These are phyloP conservation scores for Platanthera guangdongensis DNA, from an alignment of 106 monocot species.

Conservation along the genomic window DNA sequence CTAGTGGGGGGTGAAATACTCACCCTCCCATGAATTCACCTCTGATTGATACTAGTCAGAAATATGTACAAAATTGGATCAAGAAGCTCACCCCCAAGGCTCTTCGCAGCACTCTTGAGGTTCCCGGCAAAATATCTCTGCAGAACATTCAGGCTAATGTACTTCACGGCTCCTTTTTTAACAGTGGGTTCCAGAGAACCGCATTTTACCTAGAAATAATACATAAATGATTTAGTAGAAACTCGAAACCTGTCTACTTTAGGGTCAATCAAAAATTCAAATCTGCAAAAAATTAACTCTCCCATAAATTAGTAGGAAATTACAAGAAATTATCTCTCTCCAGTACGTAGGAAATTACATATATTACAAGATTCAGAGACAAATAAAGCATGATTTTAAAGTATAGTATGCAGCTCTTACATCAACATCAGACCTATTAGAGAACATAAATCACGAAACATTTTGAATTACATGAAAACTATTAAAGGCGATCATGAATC, in stretches of 20 bases:
- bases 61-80: neutral
- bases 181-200: constrained; percentile 25
- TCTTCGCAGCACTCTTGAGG: constrained; percentile 91
- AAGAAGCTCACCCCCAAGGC: constrained; percentile 61
- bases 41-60: neutral
- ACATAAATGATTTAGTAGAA: neutral
- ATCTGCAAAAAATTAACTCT: neutral
- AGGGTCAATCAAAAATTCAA: neutral
- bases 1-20: neutral
- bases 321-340: neutral
- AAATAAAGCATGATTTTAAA: neutral
- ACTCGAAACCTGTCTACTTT: neutral
- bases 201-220: constrained; percentile 24
- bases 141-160: constrained; percentile 80
- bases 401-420: too few species aligned
- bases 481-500: too few species aligned
- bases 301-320: neutral
- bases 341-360: neutral
- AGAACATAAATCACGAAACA: too few species aligned
- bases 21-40: neutral
- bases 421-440: too few species aligned
- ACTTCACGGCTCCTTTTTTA: constrained; percentile 70
- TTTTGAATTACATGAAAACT: too few species aligned
- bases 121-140: constrained; percentile 91
- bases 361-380: neutral